Percentiles rank a stretch among this genome's conserved stretches.
Evolutionary conservation across 805 yeast genomes (phyloP).

Genomic region (Myxozyma mucilagina): DNA sequence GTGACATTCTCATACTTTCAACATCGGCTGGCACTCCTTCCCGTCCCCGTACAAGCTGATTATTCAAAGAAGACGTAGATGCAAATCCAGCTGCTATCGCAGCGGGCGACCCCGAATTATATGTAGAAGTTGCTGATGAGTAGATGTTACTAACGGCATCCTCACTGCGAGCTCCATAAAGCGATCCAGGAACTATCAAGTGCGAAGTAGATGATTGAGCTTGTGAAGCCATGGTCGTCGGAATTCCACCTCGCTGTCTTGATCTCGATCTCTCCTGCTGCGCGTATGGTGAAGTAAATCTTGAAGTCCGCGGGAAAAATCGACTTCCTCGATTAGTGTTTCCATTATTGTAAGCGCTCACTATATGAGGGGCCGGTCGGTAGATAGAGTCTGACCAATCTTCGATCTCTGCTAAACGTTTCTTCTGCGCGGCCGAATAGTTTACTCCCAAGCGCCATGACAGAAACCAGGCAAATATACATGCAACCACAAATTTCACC

Average conservation of each 20-base stretch:
- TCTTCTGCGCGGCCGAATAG: slow-evolving; percentile 55
- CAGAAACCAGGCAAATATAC: slow-evolving; percentile 83
- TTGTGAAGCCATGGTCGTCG: slow-evolving; percentile 34
- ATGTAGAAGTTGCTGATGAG: slow-evolving; percentile 10
- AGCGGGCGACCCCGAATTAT: slow-evolving; percentile 16
- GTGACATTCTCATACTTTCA: slow-evolving; percentile 21
- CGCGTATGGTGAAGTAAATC: slow-evolving; percentile 28
- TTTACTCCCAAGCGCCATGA: slow-evolving; percentile 77
- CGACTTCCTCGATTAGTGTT: slow-evolving; percentile 21
- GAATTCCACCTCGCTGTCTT: slow-evolving; percentile 14
- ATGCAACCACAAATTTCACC: slow-evolving; percentile 78
- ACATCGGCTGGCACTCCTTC: slow-evolving; percentile 23
- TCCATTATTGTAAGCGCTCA: slow-evolving; percentile 25
- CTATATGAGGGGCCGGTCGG: slow-evolving; percentile 50
- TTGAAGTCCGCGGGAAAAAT: slow-evolving; percentile 32
- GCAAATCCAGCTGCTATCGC: background rate
- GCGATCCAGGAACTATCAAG: slow-evolving; percentile 31
- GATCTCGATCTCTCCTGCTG: slow-evolving; percentile 25
- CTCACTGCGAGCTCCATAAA: slow-evolving; percentile 15
- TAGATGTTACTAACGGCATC: slow-evolving; percentile 14
- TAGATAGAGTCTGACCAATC: slow-evolving; percentile 76
- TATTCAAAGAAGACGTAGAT: slow-evolving; percentile 11
- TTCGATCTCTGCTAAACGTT: slow-evolving; percentile 69
- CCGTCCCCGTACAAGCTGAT: slow-evolving; percentile 19
- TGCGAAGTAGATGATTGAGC: slow-evolving; percentile 33